These are phyloP conservation scores for Penicillium digitatum DNA, from an alignment of 2,329 filamentous ascomycete genomes.

Conservation along the genomic window DNA sequence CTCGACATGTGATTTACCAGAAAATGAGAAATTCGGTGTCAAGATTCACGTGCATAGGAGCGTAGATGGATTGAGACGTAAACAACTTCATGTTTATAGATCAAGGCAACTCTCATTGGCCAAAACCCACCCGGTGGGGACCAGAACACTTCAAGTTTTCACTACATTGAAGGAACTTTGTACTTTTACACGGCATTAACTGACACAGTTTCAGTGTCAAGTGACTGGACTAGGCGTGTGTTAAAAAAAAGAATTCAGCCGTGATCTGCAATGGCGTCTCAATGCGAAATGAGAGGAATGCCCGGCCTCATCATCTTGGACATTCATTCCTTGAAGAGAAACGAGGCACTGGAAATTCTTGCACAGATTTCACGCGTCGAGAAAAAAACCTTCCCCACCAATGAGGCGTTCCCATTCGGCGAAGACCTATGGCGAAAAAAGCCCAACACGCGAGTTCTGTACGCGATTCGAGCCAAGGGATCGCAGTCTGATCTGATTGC, in stretches of 20 bases:
- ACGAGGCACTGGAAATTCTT: conserved; percentile 36
- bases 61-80: neutral
- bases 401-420: conserved; percentile 49
- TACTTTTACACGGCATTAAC: neutral
- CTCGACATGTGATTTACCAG: neutral
- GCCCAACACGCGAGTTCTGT: conserved; percentile 46
- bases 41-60: neutral
- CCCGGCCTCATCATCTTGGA: conserved; percentile 28
- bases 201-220: neutral
- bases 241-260: neutral
- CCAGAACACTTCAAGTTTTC: neutral
- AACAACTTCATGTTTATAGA: neutral
- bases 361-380: conserved; percentile 41
- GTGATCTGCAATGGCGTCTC: conserved; percentile 22
- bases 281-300: conserved; percentile 12
- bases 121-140: neutral
- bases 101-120: neutral
- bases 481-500: conserved; percentile 34
- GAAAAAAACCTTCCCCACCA: conserved; percentile 50
- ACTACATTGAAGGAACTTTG: neutral
- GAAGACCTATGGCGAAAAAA: conserved; percentile 47
- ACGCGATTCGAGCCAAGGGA: conserved; percentile 25
- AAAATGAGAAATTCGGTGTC: neutral
- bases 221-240: neutral
- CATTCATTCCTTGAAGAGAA: conserved; percentile 37